Evolutionary conservation across 2,329 filamentous ascomycete species (phyloP), one percentile per base, ranked within the genome.

Genomic region (Colletotrichum orbiculare): DNA sequence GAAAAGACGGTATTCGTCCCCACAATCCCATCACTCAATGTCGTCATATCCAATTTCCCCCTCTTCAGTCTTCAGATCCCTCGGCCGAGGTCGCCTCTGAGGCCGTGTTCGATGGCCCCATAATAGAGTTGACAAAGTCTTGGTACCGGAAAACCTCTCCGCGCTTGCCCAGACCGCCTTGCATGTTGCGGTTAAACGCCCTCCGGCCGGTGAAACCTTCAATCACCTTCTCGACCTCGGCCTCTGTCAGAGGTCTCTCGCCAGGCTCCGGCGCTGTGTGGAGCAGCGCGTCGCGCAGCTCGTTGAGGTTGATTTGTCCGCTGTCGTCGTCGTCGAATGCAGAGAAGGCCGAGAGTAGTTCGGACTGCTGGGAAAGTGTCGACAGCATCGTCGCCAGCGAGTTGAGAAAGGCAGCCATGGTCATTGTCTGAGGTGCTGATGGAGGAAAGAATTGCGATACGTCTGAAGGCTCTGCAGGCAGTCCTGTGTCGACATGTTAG

Each of bases 251-350:
- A 0, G 85, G 78, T 43, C 81, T 82, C 75, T 88, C 85, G 15
- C 92, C 92, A 0, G 87, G 83, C 70, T 97, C 93, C 0, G 93
- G 92, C 0, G 89, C 88, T 1, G 94, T 97, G 69, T 94, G 87
- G 45, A 97, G 78, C 48, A 99, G 77, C 0, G 95, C 93, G 70
- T 96, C 92, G 49, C 91, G 88, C 67, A 99, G 79, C 76, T 97
- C 93, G 0, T 81, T 85, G 17, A 97, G 80, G 74, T 98, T 94
- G 43, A 98, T 89, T 77, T 97, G 94, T 3, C 96, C 96, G 72
- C 92, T 96, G 75, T 99, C 96, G 68, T 97, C 94, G 67, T 97
- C 92, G 73, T 99, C 96, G 74, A 98, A 98, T 0, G 96, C 96
- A 2, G 93, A 93, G 70, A 99, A 95, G 0, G 96, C 96, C 1